Evolutionary conservation across 768 basidiomycete species (phyloP), one percentile per base, ranked within the genome.

Genomic region (Crepidotus variabilis): DNA sequence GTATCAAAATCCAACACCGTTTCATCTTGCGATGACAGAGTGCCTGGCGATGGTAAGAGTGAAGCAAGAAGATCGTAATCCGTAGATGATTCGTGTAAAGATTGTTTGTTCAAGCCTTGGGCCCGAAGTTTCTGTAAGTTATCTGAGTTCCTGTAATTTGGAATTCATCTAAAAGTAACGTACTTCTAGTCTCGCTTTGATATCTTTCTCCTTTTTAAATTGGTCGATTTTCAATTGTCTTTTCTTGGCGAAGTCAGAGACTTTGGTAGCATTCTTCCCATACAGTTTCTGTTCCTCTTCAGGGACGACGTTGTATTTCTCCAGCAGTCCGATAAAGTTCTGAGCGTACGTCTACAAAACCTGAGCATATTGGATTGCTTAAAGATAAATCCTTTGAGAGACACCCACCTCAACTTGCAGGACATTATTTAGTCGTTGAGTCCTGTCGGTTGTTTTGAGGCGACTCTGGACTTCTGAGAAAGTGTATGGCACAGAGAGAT

Each of bases 161-260:
- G 50, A 33, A 39, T 47, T 7, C 35, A 10, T 50, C 21, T 39
- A 36, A 33, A 20, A 33, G 33, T 4, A 18, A 66, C 72, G 49
- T 53, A 90, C 92, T 72, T 92, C 82, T 23, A 98, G 82, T 56
- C 80, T 80, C 18, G 72, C 71, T 53, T 84, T 81, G 24, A 98
- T 71, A 34, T 90, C 88, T 69, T 91, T 95, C 71, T 96, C 94
- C 55, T 83, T 81, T 70, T 87, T 86, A 70, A 85, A 98, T 67
- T 95, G 94, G 58, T 83, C 86, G 60, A 99, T 97, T 75, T 97
- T 99, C 33, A 87, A 69, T 61, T 96, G 94, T 61, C 97, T 75
- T 55, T 88, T 79, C 65, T 80, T 83, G 1, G 83, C 80, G 18
- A 87, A 81, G 68, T 98, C 89, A 9, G 64, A 70, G 50, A 86